Base-by-base conservation (phyloP, 225 moss, liverwort and hornwort genomes). In the Bryoerythrophyllum caledonicum region DNA sequence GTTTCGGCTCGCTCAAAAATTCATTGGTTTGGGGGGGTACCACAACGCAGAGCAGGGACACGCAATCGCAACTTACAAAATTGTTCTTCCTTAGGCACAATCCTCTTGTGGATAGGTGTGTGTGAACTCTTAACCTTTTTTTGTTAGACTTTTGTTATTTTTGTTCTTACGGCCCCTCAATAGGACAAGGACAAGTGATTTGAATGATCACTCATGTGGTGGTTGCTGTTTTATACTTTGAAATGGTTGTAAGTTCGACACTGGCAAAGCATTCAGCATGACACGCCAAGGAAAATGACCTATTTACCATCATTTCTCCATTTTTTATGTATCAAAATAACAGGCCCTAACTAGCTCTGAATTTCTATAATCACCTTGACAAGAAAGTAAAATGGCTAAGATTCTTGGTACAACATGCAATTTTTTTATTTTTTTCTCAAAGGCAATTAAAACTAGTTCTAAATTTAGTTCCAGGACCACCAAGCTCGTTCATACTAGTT, bases 61-160 rank as follows among this genome's bases (percentile, higher is more conserved):
- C 74, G 27, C 74, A 74, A 74, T 74, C n/a, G 8, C 74, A 74
- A 65, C 65, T 65, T 74, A 55, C 65, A 26, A 40, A 73, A 52
- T 63, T 73, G 37, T 37, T 63, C 16, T 35, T 51, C 16, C 49
- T 10, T 62, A 9, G 32, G 16, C 49, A 37, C 11, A 63, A 74
- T 63, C 63, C 34, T 38, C 34, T 25, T 7, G 0, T 52, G 11
- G 37, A 19, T 38, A n/a, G 13, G 40, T 54, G 21, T 28, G 58
- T 43, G 26, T 41, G 20, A 8, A n/a, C 58, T 27, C 58, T 25
- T 5, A 57, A 25, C 7, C 17, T 40, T 2, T 52, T 34, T 35
- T 6, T 20, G 6, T 40, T 7, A 6, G n/a, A 2, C 23, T 57
- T 4, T 6, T 13, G 30, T 30, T 2, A 44, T 9, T 0, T 21